Evolutionary conservation across 2,329 filamentous ascomycete genomes (phyloP).

Genomic region (Stromatinia cepivora): DNA sequence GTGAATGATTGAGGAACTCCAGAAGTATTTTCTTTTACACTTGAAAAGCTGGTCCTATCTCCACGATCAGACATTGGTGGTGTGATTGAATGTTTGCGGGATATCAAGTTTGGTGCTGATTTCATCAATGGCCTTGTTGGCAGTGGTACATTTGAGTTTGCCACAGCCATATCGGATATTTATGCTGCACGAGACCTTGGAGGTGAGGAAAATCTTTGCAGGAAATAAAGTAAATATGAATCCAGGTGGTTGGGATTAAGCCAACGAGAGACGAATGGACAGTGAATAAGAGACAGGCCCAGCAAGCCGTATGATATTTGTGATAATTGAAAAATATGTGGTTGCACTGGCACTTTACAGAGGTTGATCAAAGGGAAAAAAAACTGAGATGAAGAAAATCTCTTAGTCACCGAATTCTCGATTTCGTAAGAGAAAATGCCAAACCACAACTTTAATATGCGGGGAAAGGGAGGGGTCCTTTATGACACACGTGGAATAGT

Average conservation of each 20-base stretch:
- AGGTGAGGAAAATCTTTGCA: slow-evolving; percentile 12
- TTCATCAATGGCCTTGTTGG: slow-evolving; percentile 18
- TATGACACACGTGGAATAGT: slow-evolving; percentile 10
- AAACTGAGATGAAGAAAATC: slow-evolving; percentile 8
- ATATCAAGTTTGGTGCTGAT: slow-evolving; percentile 15
- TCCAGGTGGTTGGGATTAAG: slow-evolving; percentile 14
- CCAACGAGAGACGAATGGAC: slow-evolving; percentile 15
- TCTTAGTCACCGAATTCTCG: slow-evolving; percentile 21
- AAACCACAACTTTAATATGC: slow-evolving; percentile 16
- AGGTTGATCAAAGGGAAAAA: slow-evolving; percentile 22
- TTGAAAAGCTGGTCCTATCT: slow-evolving; percentile 40
- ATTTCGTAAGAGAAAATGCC: slow-evolving; percentile 21
- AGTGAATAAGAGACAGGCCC: slow-evolving; percentile 10
- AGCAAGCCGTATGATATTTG: background rate
- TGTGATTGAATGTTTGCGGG: slow-evolving; percentile 24
- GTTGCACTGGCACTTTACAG: slow-evolving; percentile 21
- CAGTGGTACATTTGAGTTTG: slow-evolving; percentile 18
- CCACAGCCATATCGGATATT: slow-evolving; percentile 17
- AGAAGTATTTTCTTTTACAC: slow-evolving; percentile 37
- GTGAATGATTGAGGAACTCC: slow-evolving; percentile 62
- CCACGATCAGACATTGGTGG: slow-evolving; percentile 33
- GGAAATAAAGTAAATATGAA: background rate
- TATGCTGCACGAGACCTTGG: slow-evolving; percentile 4
- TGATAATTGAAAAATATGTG: background rate
- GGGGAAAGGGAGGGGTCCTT: slow-evolving; percentile 17